Conservation (phyloP, 257 asterid genomes). For the Mitragyna speciosa region DNA sequence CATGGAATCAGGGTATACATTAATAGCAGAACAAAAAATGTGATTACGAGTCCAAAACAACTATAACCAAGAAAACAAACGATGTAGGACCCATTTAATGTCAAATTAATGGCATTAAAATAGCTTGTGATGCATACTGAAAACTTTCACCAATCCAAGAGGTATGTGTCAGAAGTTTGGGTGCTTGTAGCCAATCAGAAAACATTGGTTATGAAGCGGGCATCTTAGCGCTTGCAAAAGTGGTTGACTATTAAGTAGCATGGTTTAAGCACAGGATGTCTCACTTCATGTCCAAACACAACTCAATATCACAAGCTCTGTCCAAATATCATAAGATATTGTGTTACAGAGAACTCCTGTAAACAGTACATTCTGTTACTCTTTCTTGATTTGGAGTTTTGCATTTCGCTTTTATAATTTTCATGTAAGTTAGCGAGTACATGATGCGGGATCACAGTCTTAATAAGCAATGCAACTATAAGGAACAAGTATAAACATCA, state of each 20-base stretch:
- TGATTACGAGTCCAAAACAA: background rate
- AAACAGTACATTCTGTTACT: background rate
- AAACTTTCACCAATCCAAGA: too few relatives aligned
- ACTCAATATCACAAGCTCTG: background rate
- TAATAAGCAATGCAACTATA: background rate
- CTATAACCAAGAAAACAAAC: background rate
- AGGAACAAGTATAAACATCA: background rate
- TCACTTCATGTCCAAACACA: background rate
- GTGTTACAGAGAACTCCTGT: background rate
- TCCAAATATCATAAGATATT: background rate
- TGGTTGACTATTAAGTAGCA: too few relatives aligned
- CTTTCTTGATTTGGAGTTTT: background rate
- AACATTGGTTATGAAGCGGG: background rate
- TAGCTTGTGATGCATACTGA: background rate
- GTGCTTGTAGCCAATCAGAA: too few relatives aligned
- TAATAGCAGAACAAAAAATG: background rate
- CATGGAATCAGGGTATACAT: background rate
- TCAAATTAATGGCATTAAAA: background rate
- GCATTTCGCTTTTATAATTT: background rate
- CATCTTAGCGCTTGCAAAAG: background rate
- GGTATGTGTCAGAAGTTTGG: too few relatives aligned
- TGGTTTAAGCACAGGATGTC: background rate
- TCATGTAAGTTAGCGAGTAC: background rate
- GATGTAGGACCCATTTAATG: background rate
- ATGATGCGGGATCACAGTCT: background rate